These are phyloP conservation scores for Arthrobotrys entomopaga DNA, from an alignment of 2,329 filamentous ascomycete genomes.

Conservation along the genomic window DNA sequence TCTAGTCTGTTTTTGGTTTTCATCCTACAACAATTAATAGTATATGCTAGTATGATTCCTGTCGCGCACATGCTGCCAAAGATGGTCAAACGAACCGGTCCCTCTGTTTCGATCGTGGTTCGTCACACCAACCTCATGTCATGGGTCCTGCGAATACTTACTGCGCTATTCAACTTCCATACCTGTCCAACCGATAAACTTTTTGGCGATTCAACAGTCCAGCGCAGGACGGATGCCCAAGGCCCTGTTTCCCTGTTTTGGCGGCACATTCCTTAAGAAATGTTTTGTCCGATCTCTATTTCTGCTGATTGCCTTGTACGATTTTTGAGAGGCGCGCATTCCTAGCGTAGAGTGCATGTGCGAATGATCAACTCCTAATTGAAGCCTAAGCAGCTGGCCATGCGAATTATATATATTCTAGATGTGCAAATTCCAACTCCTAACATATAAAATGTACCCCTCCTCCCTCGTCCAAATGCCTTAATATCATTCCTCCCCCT, in stretches of 20 bases:
- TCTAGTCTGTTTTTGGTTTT: no score
- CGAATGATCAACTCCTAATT: not conserved
- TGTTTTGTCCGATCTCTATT: not conserved
- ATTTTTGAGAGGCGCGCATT: not conserved
- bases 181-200: no score
- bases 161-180: not conserved
- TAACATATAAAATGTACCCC: slow-evolving; percentile 22
- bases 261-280: slow-evolving; percentile 9
- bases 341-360: not conserved
- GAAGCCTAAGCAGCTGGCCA: not conserved
- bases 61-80: no score
- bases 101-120: no score
- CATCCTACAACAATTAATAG: no score
- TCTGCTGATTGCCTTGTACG: slow-evolving; percentile 12
- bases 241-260: slow-evolving; percentile 6
- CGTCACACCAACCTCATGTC: no score
- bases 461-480: slow-evolving; percentile 5
- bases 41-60: no score
- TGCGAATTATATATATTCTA: not conserved
- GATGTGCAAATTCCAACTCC: not conserved
- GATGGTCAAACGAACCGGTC: no score
- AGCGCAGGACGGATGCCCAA: no score
- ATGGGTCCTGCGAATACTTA: no score
- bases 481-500: not conserved
- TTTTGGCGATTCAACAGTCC: no score